Base-by-base conservation (phyloP, 345 rosid species). In the Gynandropsis gynandra region DNA sequence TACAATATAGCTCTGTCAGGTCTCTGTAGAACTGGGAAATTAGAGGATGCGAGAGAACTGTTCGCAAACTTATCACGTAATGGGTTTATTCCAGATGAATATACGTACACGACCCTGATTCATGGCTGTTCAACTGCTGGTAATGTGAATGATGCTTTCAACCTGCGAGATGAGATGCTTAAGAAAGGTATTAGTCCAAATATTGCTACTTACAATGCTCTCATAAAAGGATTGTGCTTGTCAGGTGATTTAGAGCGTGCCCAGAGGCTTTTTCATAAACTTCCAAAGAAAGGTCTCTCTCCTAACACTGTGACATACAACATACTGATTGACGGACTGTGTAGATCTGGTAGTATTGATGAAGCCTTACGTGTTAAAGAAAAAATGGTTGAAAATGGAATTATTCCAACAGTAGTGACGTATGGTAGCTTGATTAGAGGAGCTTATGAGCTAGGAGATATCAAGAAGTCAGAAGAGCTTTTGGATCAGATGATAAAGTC, bases 1-100 rank as follows among this genome's bases (percentile, higher is more conserved):
- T 77, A 81, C 67, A 82, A 82, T 61, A 70, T 85, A 61, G 82
- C 80, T 35, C 65, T 85, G 14, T 69, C 78, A n/a, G 89, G 87
- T 43, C 67, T 85, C 27, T 81, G 86, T 66, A 81, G 72, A 72
- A 77, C 87, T 49, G 80, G 82, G 36, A 80, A 76, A 66, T 47
- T 80, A 58, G 69, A 64, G 42, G 78, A 74, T 42, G 87, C 89
- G 20, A 71, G 62, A 53, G 77, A 62, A n/a, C 58, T 76, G 27
- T 76, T 85, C 63, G 71, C 75, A 4, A 67, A 58, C 36, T 68
- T 85, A 43, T 70, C 17, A 1, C 47, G 43, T 39, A 53, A 47
- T 9, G 78, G 74, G 45, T 85, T 85, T 68, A 54, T 13, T 42
- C 84, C 82, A 31, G 95, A 85, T 49, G 75, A 65, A 50, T 85